phyloP scores from a whole-genome alignment of 257 asterid species.

The Solanum okadae region DNA sequence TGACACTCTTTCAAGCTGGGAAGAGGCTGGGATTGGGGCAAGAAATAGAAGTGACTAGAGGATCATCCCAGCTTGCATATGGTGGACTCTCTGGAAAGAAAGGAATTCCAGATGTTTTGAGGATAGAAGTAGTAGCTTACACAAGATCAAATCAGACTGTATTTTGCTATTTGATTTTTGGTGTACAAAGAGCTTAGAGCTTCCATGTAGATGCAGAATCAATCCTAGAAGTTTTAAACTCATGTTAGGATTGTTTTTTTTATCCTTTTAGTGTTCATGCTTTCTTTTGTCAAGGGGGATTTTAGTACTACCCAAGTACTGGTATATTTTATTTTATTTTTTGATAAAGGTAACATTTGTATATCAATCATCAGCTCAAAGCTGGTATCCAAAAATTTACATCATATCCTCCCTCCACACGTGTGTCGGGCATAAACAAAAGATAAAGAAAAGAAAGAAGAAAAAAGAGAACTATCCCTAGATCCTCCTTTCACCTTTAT shows the following conservation, averaged over 20 bases:
- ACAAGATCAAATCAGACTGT: not conserved
- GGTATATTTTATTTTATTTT: not conserved
- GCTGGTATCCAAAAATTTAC: too few species aligned
- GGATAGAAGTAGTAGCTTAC: not conserved
- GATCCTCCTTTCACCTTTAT: too few species aligned
- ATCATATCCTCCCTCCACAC: too few species aligned
- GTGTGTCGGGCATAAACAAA: too few species aligned
- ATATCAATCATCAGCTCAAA: too few species aligned
- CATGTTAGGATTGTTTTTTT: not conserved
- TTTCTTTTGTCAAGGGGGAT: not conserved
- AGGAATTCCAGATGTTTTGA: not conserved
- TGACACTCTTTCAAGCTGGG: not conserved
- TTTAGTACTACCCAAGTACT: not conserved
- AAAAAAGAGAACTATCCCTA: too few species aligned
- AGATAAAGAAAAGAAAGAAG: too few species aligned
- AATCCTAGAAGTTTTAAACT: not conserved
- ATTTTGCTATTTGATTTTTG: not conserved
- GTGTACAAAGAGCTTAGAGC: not conserved
- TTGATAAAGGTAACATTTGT: too few species aligned
- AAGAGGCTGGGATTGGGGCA: not conserved
- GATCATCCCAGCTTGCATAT: not conserved
- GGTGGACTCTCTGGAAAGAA: not conserved
- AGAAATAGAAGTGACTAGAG: not conserved
- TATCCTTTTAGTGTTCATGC: not conserved
- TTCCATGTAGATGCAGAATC: not conserved